Evolutionary conservation across 2,329 filamentous ascomycete genomes (phyloP).

Genomic region (Sporothrix dimorphospora): DNA sequence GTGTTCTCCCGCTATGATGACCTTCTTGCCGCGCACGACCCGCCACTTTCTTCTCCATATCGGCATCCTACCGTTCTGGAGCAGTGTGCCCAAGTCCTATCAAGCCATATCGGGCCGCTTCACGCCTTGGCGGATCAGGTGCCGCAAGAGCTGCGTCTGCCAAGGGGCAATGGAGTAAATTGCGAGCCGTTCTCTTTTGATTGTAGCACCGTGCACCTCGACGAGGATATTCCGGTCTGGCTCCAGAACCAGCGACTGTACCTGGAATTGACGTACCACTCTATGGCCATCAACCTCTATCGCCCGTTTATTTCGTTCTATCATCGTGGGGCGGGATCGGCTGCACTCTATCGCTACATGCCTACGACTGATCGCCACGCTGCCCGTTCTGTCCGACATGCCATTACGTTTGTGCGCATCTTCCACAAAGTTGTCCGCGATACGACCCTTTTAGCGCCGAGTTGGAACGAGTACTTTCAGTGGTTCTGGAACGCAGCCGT

Average conservation of each 20-base stretch:
- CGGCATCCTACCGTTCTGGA: slow-evolving; percentile 18
- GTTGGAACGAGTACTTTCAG: slow-evolving; percentile 47
- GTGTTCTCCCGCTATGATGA: slow-evolving; percentile 8
- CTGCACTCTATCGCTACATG: not conserved
- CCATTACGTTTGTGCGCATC: slow-evolving; percentile 44
- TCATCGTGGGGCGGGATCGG: not conserved
- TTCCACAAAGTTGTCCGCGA: slow-evolving; percentile 42
- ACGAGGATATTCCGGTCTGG: slow-evolving; percentile 42
- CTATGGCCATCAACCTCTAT: slow-evolving; percentile 43
- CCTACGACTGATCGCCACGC: slow-evolving; percentile 39
- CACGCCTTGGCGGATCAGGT: slow-evolving; percentile 17
- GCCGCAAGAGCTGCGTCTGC: slow-evolving; percentile 1
- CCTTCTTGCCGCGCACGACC: not conserved
- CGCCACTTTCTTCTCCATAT: slow-evolving; percentile 12
- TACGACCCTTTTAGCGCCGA: slow-evolving; percentile 40
- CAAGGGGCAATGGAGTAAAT: not conserved
- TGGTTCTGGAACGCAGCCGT: slow-evolving; percentile 50
- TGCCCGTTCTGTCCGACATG: slow-evolving; percentile 41
- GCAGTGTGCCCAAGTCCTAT: slow-evolving; percentile 20
- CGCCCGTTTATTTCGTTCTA: slow-evolving; percentile 47
- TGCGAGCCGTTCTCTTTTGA: slow-evolving; percentile 3
- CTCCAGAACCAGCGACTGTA: slow-evolving; percentile 48
- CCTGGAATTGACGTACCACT: slow-evolving; percentile 48
- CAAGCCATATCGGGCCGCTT: not conserved
- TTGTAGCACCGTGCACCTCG: not conserved